Evolutionary conservation across 768 basidiomycete species (phyloP).

Genomic region (Russula ochroleuca): DNA sequence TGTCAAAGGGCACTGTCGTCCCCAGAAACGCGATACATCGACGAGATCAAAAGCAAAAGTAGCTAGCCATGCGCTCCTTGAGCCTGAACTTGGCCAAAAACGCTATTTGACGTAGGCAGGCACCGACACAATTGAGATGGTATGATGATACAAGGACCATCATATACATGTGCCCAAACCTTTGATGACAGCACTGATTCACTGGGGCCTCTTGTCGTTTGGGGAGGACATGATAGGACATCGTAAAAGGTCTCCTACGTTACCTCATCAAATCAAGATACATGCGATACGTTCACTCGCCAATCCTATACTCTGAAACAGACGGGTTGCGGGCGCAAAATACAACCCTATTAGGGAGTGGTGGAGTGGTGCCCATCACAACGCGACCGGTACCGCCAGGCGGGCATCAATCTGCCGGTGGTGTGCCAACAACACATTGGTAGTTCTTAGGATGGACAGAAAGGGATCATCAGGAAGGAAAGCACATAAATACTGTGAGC

Average conservation of each 20-base stretch:
- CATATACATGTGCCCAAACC: too few relatives aligned
- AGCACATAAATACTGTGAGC: neutral
- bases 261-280: neutral
- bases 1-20: neutral
- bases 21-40: neutral
- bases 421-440: neutral
- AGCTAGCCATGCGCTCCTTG: neutral
- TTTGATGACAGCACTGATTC: too few relatives aligned
- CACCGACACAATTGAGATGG: too few relatives aligned
- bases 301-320: neutral
- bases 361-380: neutral
- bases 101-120: neutral
- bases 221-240: too few relatives aligned
- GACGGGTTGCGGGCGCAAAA: neutral
- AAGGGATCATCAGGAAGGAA: neutral
- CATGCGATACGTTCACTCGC: neutral
- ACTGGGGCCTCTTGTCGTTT: too few relatives aligned
- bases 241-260: neutral
- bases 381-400: neutral
- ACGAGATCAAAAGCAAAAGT: neutral
- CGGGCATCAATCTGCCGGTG: neutral
- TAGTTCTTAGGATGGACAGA: neutral
- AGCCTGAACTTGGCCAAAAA: neutral
- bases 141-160: too few relatives aligned
- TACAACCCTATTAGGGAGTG: neutral